These are phyloP conservation scores for Tetrahymena elliotti DNA, from an alignment of 73 alveolate species.

Conservation along the genomic window DNA sequence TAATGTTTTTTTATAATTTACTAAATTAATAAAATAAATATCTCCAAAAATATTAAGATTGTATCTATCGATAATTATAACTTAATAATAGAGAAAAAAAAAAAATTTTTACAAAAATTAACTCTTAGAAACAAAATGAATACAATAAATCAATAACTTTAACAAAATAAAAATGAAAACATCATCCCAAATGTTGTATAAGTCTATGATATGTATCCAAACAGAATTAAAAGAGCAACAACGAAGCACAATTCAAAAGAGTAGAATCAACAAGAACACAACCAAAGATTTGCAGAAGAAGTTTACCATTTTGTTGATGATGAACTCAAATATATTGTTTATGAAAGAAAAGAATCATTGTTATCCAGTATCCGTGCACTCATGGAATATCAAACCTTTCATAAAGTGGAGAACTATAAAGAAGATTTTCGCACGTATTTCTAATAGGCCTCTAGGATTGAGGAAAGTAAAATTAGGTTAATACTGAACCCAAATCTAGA, in stretches of 20 bases:
- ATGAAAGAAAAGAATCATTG: not conserved
- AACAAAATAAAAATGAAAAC: no score
- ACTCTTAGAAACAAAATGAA: no score
- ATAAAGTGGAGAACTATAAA: not conserved
- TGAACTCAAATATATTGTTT: not conserved
- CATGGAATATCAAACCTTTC: not conserved
- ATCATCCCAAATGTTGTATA: not conserved
- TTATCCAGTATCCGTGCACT: not conserved
- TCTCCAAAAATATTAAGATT: no score
- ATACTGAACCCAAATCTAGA: not conserved
- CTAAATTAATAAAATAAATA: no score
- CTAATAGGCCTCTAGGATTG: not conserved
- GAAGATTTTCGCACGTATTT: not conserved
- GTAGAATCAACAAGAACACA: not conserved
- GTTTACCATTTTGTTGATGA: not conserved
- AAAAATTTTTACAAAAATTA: no score
- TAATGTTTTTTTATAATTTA: no score
- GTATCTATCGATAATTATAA: no score
- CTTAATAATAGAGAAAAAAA: no score
- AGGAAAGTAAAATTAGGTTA: not conserved
- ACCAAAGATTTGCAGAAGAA: not conserved
- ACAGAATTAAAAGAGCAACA: not conserved
- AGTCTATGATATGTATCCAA: not conserved
- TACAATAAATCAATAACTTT: no score
- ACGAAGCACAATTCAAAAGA: not conserved